Evolutionary conservation across 2,329 filamentous ascomycete genomes (phyloP).

Genomic region (Fusarium globosum): DNA sequence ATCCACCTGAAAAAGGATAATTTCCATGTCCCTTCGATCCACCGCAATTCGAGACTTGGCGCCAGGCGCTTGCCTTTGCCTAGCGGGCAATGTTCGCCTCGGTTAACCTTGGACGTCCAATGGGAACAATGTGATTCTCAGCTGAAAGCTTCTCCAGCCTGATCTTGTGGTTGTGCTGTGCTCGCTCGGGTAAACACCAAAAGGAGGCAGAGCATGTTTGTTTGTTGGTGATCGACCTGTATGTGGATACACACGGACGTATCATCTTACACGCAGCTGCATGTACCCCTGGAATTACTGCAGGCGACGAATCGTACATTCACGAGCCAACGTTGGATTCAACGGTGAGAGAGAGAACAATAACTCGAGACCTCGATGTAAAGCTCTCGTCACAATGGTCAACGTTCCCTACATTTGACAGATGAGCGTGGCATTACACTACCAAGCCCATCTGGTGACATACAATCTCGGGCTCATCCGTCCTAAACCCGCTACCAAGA

Average conservation of each 20-base stretch:
- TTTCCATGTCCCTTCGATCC: slow-evolving; percentile 20
- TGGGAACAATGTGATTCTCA: neutral
- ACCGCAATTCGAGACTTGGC: slow-evolving; percentile 31
- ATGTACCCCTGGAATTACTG: neutral
- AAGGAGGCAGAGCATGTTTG: slow-evolving; percentile 5
- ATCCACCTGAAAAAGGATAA: slow-evolving; percentile 25
- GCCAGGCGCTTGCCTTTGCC: slow-evolving; percentile 12
- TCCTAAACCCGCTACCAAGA: slow-evolving; percentile 8
- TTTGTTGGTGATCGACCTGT: slow-evolving; percentile 9
- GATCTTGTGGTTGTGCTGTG: neutral
- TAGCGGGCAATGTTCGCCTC: neutral
- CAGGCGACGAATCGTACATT: neutral
- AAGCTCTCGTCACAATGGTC: neutral
- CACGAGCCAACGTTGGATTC: neutral
- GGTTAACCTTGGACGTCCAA: neutral
- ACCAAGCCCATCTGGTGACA: neutral
- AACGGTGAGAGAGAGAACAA: neutral
- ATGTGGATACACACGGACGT: slow-evolving; percentile 16
- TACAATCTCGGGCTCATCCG: neutral
- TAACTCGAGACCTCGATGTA: neutral
- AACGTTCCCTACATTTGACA: neutral
- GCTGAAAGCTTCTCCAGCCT: neutral
- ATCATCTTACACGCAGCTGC: slow-evolving; percentile 32
- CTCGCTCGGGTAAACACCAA: neutral
- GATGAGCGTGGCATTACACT: neutral